Conservation (phyloP, 2,329 filamentous ascomycete species). For the Proliferodiscus dingleyae region DNA sequence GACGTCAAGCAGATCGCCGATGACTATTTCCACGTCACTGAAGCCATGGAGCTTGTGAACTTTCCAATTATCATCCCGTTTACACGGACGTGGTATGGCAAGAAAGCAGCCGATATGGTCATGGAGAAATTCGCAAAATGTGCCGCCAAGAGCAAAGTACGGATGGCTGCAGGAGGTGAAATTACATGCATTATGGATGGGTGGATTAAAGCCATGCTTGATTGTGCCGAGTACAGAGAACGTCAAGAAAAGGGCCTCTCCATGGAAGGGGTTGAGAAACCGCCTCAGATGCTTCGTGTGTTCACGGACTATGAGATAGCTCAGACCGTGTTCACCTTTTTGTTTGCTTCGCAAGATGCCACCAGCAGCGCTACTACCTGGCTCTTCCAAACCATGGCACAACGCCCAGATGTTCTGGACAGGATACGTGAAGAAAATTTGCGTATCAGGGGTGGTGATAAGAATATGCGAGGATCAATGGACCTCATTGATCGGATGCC, state of each 20-base stretch:
- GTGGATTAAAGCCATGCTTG: slow-evolving; percentile 85
- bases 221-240: slow-evolving; percentile 77
- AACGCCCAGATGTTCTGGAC: slow-evolving; percentile 87
- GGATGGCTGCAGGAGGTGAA: slow-evolving; percentile 83
- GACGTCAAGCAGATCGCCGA: slow-evolving; percentile 90
- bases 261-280: slow-evolving; percentile 71
- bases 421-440: slow-evolving; percentile 90
- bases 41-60: slow-evolving; percentile 93
- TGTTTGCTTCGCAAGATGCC: slow-evolving; percentile 96
- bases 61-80: slow-evolving; percentile 94
- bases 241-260: slow-evolving; percentile 67
- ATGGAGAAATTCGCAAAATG: slow-evolving; percentile 85
- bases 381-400: slow-evolving; percentile 91
- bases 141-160: slow-evolving; percentile 86
- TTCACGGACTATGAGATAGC: slow-evolving; percentile 90
- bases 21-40: slow-evolving; percentile 96
- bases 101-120: slow-evolving; percentile 91
- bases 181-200: slow-evolving; percentile 91
- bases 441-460: slow-evolving; percentile 67
- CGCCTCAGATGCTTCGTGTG: slow-evolving; percentile 72
- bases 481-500: slow-evolving; percentile 83
- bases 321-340: slow-evolving; percentile 90
- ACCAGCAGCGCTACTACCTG: slow-evolving; percentile 91
- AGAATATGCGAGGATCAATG: slow-evolving; percentile 65
- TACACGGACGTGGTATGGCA: slow-evolving; percentile 95